phyloP scores from a whole-genome alignment of 805 yeast genomes.

The Yarrowia phangngaensis region DNA sequence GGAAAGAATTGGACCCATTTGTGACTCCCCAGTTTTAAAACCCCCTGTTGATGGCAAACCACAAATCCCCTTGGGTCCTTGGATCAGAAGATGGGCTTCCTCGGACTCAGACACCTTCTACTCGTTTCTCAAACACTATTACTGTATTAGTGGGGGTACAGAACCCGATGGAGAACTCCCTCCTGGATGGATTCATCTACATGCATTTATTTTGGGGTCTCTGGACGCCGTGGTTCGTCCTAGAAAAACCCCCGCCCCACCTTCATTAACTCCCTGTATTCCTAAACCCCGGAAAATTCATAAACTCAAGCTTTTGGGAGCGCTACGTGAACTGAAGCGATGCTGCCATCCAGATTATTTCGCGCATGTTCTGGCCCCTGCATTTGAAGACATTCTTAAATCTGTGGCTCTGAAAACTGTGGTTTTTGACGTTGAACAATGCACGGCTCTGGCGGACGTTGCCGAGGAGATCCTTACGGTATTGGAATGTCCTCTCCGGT shows the following conservation, averaged over 20 bases:
- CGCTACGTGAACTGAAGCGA: constrained; percentile 40
- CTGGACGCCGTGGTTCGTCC: constrained; percentile 38
- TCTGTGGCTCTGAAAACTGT: constrained; percentile 38
- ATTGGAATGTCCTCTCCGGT: constrained; percentile 56
- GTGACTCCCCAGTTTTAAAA: constrained; percentile 13
- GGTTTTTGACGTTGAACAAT: constrained; percentile 40
- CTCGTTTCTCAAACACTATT: constrained; percentile 45
- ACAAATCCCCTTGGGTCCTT: constrained; percentile 33
- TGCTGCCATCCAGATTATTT: constrained; percentile 11
- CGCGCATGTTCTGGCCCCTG: constrained; percentile 18
- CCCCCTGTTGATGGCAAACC: constrained; percentile 21
- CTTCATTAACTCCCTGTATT: constrained; percentile 12
- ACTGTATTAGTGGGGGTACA: constrained; percentile 34
- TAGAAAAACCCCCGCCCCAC: constrained; percentile 11
- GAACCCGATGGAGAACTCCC: constrained; percentile 19
- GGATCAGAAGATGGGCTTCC: constrained; percentile 41
- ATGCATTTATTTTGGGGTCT: constrained; percentile 33
- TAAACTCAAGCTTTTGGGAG: constrained; percentile 37
- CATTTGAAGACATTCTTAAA: constrained; percentile 41
- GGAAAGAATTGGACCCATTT: constrained; percentile 32
- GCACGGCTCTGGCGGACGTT: constrained; percentile 42
- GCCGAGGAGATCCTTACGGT: constrained; percentile 41
- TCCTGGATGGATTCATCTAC: constrained; percentile 34
- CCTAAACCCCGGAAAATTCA: constrained; percentile 36
- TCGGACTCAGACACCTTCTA: constrained; percentile 41